Evolutionary conservation across 345 rosid species (phyloP).

Genomic region (Excoecaria cochinchinensis): DNA sequence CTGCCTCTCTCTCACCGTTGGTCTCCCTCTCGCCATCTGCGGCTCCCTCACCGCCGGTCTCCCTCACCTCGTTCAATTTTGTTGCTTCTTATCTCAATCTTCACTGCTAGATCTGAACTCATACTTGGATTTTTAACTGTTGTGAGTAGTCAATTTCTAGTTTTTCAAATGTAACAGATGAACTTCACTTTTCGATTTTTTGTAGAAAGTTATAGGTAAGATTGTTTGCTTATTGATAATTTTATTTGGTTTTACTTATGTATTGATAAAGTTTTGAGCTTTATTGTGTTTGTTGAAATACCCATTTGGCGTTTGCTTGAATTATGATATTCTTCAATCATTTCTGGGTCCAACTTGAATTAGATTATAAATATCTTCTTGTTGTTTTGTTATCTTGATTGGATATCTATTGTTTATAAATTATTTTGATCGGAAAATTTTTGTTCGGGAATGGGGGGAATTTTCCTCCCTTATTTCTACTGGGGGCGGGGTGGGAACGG

Average conservation of each 20-base stretch:
- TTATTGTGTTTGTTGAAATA: background rate
- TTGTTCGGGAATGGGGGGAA: too few species aligned
- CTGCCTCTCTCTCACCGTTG: too few species aligned
- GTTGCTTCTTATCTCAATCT: too few species aligned
- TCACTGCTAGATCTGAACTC: too few species aligned
- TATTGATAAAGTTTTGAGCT: constrained; percentile 16
- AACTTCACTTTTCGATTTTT: constrained; percentile 22
- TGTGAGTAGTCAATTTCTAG: too few species aligned
- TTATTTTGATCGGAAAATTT: constrained; percentile 21
- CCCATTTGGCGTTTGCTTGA: constrained; percentile 1
- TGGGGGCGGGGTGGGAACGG: too few species aligned
- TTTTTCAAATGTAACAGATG: too few species aligned
- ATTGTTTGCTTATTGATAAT: constrained; percentile 16
- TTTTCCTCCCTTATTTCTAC: too few species aligned
- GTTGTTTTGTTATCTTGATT: background rate
- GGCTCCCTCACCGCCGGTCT: too few species aligned
- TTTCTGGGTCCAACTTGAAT: constrained; percentile 24
- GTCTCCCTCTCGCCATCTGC: too few species aligned
- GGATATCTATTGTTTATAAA: constrained; percentile 6
- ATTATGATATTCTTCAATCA: constrained; percentile 14
- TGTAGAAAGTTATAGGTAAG: constrained; percentile 35
- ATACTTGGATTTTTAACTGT: too few species aligned
- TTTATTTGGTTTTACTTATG: constrained; percentile 15
- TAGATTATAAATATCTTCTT: constrained; percentile 4
- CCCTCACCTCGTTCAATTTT: too few species aligned